Evolutionary conservation across 257 asterid genomes (phyloP).

Genomic region (Rehmannia glutinosa): DNA sequence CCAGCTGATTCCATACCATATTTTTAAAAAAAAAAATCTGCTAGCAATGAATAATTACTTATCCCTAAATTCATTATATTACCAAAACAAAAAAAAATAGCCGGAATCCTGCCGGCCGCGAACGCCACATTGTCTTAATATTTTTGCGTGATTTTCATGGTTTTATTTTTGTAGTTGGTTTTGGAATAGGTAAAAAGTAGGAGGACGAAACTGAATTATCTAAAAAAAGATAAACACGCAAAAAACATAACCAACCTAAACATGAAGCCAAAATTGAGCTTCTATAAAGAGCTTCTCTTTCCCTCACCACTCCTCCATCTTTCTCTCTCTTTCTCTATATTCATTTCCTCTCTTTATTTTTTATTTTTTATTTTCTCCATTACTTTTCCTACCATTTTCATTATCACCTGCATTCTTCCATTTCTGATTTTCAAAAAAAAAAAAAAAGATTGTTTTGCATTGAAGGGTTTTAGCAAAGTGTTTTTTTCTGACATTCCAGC

Average conservation of each 20-base stretch:
- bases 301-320: constrained; percentile 30
- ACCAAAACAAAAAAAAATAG: neutral
- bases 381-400: neutral
- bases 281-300: constrained; percentile 54
- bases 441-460: constrained; percentile 10
- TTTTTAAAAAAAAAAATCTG: neutral
- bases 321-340: constrained; percentile 18
- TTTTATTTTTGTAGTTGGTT: constrained; percentile 6
- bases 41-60: neutral
- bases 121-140: constrained; percentile 6
- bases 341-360: constrained; percentile 13
- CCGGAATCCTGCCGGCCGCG: constrained; percentile 17
- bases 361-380: constrained; percentile 13
- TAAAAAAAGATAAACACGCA: neutral
- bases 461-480: constrained; percentile 30
- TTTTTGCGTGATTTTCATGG: constrained; percentile 16
- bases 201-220: neutral
- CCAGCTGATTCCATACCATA: neutral
- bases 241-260: constrained; percentile 23
- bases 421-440: neutral
- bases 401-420: constrained; percentile 12
- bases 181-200: neutral
- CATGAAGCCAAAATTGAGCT: no score
- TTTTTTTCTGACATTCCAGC: constrained; percentile 68
- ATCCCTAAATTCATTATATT: neutral